Evolutionary conservation across 331 rosid genomes (phyloP).

Genomic region (Telfairia occidentalis): DNA sequence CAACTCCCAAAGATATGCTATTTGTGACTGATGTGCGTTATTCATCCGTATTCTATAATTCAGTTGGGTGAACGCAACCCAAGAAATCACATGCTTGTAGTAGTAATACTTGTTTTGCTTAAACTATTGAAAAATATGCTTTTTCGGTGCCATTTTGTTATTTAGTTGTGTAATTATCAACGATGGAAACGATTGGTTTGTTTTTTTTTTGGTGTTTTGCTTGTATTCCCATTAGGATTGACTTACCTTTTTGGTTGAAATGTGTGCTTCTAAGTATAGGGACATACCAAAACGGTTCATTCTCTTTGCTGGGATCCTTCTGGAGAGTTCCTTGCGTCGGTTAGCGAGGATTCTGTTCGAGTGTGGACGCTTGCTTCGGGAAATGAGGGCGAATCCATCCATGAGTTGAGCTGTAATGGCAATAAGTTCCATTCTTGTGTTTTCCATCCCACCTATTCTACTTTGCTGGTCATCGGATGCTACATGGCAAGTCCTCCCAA

Average conservation of each 20-base stretch:
- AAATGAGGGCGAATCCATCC: conserved; percentile 61
- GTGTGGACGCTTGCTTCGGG: conserved; percentile 79
- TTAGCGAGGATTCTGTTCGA: conserved; percentile 80
- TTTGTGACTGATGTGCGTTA: not conserved
- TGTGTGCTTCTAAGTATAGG: conserved; percentile 34
- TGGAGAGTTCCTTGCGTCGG: conserved; percentile 75
- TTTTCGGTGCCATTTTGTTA: not conserved
- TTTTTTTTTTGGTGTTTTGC: not conserved
- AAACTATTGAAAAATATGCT: too few species aligned
- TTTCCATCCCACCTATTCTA: conserved; percentile 71
- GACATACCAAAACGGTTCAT: conserved; percentile 51
- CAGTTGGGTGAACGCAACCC: not conserved
- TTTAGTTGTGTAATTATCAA: not conserved
- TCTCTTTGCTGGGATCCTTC: conserved; percentile 87
- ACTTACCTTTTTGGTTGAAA: not conserved
- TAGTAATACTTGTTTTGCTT: too few species aligned
- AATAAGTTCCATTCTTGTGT: conserved; percentile 68
- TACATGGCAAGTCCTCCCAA: conserved; percentile 62
- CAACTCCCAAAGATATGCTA: not conserved
- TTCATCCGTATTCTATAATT: not conserved
- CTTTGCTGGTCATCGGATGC: conserved; percentile 81
- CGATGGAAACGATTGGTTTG: not conserved
- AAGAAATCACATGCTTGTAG: not conserved
- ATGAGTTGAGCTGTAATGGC: conserved; percentile 72
- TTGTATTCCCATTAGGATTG: not conserved